A percentile compares a stretch with the other conserved stretches of the same genome.
phyloP scores from a whole-genome alignment of 164 flowering plant genomes.

The Aristolochia californica region DNA sequence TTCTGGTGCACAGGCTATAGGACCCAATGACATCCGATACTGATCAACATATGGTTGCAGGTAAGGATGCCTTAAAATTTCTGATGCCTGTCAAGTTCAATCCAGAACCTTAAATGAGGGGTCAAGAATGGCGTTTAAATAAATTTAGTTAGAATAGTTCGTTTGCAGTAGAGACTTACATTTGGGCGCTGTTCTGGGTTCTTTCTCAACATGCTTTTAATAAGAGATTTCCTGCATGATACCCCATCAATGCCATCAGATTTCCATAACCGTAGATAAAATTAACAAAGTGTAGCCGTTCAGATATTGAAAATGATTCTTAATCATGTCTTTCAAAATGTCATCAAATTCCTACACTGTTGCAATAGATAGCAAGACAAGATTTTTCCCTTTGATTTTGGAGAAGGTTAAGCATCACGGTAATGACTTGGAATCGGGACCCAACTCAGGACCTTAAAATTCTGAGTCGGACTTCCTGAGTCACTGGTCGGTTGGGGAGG shows the following conservation, averaged over 20 bases:
- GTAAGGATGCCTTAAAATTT: slow-evolving; percentile 79
- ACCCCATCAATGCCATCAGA: slow-evolving; percentile 7
- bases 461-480: too few relatives aligned
- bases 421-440: too few relatives aligned
- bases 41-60: slow-evolving; percentile 81
- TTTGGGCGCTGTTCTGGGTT: slow-evolving; percentile 93
- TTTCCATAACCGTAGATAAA: not conserved
- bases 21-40: slow-evolving; percentile 36
- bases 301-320: not conserved
- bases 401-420: too few relatives aligned
- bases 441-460: too few relatives aligned
- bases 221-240: slow-evolving; percentile 66
- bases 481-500: too few relatives aligned
- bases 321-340: not conserved
- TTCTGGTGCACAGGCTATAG: slow-evolving; percentile 32
- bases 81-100: slow-evolving; percentile 65
- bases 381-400: too few relatives aligned
- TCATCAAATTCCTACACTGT: too few relatives aligned
- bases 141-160: not conserved
- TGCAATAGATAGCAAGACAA: too few relatives aligned
- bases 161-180: slow-evolving; percentile 32
- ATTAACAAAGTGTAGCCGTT: not conserved
- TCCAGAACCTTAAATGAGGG: slow-evolving; percentile 14
- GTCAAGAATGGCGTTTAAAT: not conserved
- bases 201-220: slow-evolving; percentile 94